Percentiles rank a stretch among this genome's conserved stretches.
phyloP scores from a whole-genome alignment of 495 filamentous ascomycete genomes.

The Pyrenopolyporus hunteri region DNA sequence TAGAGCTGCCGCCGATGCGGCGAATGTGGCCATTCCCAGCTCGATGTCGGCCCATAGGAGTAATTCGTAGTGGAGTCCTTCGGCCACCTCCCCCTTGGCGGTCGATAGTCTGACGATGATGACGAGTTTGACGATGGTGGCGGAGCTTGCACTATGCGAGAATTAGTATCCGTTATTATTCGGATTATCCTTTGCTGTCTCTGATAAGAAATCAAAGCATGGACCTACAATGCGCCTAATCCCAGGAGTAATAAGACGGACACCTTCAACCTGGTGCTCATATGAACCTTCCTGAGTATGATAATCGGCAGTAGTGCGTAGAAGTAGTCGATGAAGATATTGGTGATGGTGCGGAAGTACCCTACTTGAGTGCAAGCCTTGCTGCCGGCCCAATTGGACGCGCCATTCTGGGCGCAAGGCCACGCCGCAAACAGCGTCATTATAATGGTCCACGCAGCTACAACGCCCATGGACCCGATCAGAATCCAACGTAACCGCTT shows the following conservation, averaged over 20 bases:
- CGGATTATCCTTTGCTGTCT: too few relatives aligned
- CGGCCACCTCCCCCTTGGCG: constrained; percentile 27
- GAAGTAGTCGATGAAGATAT: constrained; percentile 44
- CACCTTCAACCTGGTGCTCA: constrained; percentile 32
- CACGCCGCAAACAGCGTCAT: constrained; percentile 41
- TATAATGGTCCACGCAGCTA: constrained; percentile 38
- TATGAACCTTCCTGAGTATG: constrained; percentile 32
- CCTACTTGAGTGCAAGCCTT: constrained; percentile 32
- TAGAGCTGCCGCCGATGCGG: constrained; percentile 35
- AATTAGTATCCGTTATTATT: constrained; percentile 8
- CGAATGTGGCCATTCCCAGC: constrained; percentile 39
- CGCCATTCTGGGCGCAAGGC: constrained; percentile 36
- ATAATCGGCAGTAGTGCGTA: constrained; percentile 37
- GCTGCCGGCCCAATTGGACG: constrained; percentile 40
- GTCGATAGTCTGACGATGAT: constrained; percentile 33
- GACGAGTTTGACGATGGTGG: constrained; percentile 41
- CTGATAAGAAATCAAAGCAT: background rate
- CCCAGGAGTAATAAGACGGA: constrained; percentile 36
- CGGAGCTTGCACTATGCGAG: constrained; percentile 37
- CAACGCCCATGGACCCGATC: constrained; percentile 34
- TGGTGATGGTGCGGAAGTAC: constrained; percentile 41
- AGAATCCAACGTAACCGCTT: constrained; percentile 31
- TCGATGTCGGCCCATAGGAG: constrained; percentile 43
- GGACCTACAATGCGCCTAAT: constrained; percentile 37
- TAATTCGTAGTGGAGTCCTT: constrained; percentile 35